Evolutionary conservation across 768 basidiomycete genomes (phyloP).

Genomic region (Rossbeevera mucosa): DNA sequence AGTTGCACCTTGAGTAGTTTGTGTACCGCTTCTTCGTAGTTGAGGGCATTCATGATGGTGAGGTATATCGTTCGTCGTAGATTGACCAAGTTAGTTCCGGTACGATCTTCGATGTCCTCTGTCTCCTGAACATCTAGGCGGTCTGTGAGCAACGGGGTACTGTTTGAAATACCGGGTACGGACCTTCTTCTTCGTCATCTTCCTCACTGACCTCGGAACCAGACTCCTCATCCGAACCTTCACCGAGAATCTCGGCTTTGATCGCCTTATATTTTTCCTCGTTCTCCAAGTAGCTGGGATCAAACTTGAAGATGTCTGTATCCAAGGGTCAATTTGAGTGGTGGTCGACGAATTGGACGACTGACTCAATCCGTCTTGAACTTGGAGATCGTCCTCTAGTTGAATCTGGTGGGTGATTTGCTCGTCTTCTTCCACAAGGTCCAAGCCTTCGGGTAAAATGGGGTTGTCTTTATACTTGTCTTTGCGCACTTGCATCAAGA

Average conservation of each 20-base stretch:
- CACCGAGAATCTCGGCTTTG: conserved; percentile 90
- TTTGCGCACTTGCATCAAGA: conserved; percentile 97
- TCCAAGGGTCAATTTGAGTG: conserved; percentile 7
- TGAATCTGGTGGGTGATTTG: conserved; percentile 94
- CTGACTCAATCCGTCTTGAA: conserved; percentile 92
- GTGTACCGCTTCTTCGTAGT: conserved; percentile 98
- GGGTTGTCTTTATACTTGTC: conserved; percentile 99
- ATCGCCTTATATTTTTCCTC: conserved; percentile 93
- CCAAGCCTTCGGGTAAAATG: conserved; percentile 87
- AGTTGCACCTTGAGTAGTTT: conserved; percentile 93
- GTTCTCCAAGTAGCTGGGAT: conserved; percentile 81
- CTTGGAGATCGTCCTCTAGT: conserved; percentile 88
- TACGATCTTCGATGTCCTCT: conserved; percentile 89
- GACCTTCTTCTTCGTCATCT: conserved; percentile 61
- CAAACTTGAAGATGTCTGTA: conserved; percentile 91
- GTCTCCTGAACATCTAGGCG: conserved; percentile 64
- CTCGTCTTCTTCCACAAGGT: conserved; percentile 96
- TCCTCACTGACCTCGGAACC: conserved; percentile 62
- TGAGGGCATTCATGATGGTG: conserved; percentile 98
- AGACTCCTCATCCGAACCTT: conserved; percentile 72
- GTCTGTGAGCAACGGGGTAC: conserved; percentile 21
- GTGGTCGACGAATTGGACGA: conserved; percentile 13
- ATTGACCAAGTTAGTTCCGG: conserved; percentile 94
- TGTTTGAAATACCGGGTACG: conserved; percentile 18
- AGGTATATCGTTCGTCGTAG: conserved; percentile 90